Percentiles rank a stretch among this genome's conserved stretches.
Evolutionary conservation across 805 yeast genomes (phyloP).

Genomic region (Yarrowia sp.): DNA sequence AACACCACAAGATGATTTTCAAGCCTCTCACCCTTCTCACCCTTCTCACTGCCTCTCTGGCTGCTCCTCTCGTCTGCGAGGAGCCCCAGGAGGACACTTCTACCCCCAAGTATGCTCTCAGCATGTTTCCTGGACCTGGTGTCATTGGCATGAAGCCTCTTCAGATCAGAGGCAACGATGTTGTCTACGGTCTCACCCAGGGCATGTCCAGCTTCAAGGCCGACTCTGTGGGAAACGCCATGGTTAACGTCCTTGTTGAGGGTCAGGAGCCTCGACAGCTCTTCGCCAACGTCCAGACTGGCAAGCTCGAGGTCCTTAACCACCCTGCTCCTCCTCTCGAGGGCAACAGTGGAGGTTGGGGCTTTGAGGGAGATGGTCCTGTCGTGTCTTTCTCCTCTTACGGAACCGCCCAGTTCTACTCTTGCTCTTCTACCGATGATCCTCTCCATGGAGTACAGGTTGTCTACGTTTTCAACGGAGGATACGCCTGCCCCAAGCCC

Average conservation of each 20-base stretch:
- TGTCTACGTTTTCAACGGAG: not conserved
- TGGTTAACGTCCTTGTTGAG: not conserved
- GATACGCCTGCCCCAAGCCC: not conserved
- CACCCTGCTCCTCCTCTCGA: not conserved
- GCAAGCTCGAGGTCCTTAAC: not conserved
- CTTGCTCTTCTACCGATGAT: not conserved
- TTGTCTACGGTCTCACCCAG: not conserved
- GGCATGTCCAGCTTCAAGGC: not conserved
- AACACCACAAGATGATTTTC: not conserved
- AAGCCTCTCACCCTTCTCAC: not conserved
- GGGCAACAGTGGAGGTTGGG: not conserved
- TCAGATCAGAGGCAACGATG: not conserved
- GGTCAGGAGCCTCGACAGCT: not conserved
- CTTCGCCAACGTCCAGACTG: not conserved
- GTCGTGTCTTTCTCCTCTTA: not conserved
- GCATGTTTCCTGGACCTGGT: not conserved
- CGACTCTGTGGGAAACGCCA: not conserved
- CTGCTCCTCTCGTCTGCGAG: not conserved
- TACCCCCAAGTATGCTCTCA: constrained; percentile 12
- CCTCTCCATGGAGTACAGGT: not conserved
- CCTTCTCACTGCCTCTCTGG: not conserved
- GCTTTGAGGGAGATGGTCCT: not conserved
- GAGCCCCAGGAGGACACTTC: not conserved
- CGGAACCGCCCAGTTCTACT: not conserved
- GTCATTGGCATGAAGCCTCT: not conserved